Evolutionary conservation across 441 rosid genomes (phyloP).

Genomic region (Eruca vesicaria): DNA sequence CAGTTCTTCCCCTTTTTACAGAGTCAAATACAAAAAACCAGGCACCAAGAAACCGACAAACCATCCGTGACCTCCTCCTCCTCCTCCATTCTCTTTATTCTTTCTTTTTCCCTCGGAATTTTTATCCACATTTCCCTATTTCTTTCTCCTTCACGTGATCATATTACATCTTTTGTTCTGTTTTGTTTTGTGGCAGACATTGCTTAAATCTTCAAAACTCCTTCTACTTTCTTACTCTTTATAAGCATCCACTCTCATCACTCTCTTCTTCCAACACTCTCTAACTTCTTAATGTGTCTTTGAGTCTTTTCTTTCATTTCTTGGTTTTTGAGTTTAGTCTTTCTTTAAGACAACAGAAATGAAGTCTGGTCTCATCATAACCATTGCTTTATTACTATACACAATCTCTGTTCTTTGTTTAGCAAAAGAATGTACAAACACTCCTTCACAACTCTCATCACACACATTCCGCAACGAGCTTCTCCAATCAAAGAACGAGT

Average conservation of each 20-base stretch:
- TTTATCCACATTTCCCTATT: not conserved
- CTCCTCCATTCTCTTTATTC: slow-evolving; percentile 18
- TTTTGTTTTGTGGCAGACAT: slow-evolving; percentile 9
- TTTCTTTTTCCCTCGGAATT: not conserved
- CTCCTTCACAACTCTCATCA: slow-evolving; percentile 62
- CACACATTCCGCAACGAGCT: slow-evolving; percentile 70
- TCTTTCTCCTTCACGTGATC: not conserved
- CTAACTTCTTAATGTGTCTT: not conserved
- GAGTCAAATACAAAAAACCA: slow-evolving; percentile 21
- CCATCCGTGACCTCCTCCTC: slow-evolving; percentile 57
- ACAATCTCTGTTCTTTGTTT: slow-evolving; percentile 25
- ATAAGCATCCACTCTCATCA: slow-evolving; percentile 28
- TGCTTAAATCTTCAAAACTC: slow-evolving; percentile 23
- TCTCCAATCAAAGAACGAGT: slow-evolving; percentile 56
- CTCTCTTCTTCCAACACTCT: not conserved
- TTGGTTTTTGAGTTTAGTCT: not conserved
- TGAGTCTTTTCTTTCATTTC: slow-evolving; percentile 8
- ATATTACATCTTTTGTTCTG: not conserved
- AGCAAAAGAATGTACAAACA: slow-evolving; percentile 84
- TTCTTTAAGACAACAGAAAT: slow-evolving; percentile 21
- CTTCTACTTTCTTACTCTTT: slow-evolving; percentile 18
- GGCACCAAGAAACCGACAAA: slow-evolving; percentile 44
- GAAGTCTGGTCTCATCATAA: slow-evolving; percentile 31
- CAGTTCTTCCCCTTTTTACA: slow-evolving; percentile 28
- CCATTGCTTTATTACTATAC: slow-evolving; percentile 33